Evolutionary conservation across 2,329 filamentous ascomycete genomes (phyloP).

Genomic region (Colletotrichum cuscutae): DNA sequence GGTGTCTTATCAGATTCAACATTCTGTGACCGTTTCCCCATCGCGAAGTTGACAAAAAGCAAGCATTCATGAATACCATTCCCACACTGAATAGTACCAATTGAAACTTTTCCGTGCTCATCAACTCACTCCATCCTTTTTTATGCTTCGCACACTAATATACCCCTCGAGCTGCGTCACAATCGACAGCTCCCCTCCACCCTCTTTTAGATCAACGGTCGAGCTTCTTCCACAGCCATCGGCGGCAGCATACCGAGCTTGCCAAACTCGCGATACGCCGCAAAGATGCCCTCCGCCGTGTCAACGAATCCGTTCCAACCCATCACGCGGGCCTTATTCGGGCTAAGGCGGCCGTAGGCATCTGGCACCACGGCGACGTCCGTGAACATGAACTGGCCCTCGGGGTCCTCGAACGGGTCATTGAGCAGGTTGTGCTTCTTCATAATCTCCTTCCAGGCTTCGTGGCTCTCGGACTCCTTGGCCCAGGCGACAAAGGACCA

Average conservation of each 20-base stretch:
- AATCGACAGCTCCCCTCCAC: neutral
- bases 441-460: neutral
- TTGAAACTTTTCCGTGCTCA: neutral
- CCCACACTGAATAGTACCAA: neutral
- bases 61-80: too few species aligned
- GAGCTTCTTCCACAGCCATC: neutral
- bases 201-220: neutral
- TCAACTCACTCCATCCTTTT: neutral
- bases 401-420: neutral
- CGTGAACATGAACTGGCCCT: neutral
- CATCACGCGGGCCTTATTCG: neutral
- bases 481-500: neutral
- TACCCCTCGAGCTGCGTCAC: neutral
- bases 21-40: neutral
- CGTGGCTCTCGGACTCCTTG: neutral
- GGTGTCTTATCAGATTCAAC: neutral
- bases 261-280: neutral
- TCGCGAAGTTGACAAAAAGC: neutral
- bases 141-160: neutral
- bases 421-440: neutral
- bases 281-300: neutral
- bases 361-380: neutral
- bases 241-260: neutral
- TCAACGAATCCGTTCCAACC: neutral
- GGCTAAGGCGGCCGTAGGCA: neutral